Conservation (phyloP, 495 filamentous ascomycete species). For the Rhypophila decipiens region DNA sequence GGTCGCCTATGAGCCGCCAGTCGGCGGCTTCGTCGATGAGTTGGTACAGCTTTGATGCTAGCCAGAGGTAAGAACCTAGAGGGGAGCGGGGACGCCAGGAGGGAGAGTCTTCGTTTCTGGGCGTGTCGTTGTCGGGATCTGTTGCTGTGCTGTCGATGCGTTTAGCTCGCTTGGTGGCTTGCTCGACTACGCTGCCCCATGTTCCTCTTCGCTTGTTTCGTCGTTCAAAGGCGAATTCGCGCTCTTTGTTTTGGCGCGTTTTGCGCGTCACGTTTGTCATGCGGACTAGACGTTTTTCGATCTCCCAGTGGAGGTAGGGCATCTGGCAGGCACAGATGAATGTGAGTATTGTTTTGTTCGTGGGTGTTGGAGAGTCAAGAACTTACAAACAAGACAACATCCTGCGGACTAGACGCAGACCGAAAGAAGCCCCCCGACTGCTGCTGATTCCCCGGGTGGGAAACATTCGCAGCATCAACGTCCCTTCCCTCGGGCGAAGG, state of each 20-base stretch:
- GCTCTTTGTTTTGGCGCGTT: constrained; percentile 12
- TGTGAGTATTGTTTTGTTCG: no score
- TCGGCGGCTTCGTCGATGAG: constrained; percentile 24
- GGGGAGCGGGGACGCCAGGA: constrained; percentile 18
- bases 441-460: background rate
- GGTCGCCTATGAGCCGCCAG: constrained; percentile 18
- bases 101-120: constrained; percentile 10
- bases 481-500: constrained; percentile 3
- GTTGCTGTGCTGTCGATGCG: constrained; percentile 9
- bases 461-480: no score
- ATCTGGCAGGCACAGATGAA: no score
- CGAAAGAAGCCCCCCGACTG: constrained; percentile 1
- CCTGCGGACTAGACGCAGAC: constrained; percentile 8
- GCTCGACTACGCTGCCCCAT: constrained; percentile 18
- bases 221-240: constrained; percentile 13
- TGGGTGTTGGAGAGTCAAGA: no score
- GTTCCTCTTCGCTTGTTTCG: constrained; percentile 17
- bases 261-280: constrained; percentile 21
- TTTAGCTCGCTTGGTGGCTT: constrained; percentile 10
- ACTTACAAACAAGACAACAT: constrained; percentile 19
- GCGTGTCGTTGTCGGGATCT: background rate
- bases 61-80: constrained; percentile 18
- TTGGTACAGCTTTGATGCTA: constrained; percentile 18
- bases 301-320: constrained; percentile 24
- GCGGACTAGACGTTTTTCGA: constrained; percentile 18